These are phyloP conservation scores for Barnettozyma sucrosica DNA, from an alignment of 805 yeast genomes.

Conservation along the genomic window DNA sequence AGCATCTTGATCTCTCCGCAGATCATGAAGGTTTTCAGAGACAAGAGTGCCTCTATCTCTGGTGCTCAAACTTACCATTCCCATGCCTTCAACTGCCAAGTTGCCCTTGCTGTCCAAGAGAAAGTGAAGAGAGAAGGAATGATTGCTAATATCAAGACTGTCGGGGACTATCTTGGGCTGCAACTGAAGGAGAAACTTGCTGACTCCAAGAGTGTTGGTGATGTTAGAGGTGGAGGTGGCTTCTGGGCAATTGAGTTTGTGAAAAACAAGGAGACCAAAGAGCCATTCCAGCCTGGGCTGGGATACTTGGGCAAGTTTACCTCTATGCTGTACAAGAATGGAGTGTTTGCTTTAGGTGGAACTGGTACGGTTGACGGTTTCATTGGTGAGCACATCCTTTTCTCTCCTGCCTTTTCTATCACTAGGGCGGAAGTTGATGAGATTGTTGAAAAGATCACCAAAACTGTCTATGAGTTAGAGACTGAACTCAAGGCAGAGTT, in stretches of 20 bases:
- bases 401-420: slow-evolving; percentile 41
- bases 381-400: slow-evolving; percentile 40
- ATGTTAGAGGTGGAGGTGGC: slow-evolving; percentile 49
- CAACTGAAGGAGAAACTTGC: slow-evolving; percentile 28
- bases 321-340: slow-evolving; percentile 33
- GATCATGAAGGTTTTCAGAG: slow-evolving; percentile 31
- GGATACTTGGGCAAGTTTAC: slow-evolving; percentile 29
- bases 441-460: slow-evolving; percentile 27
- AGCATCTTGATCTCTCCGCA: slow-evolving; percentile 35
- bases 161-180: slow-evolving; percentile 40
- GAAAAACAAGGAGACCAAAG: slow-evolving; percentile 40
- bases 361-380: slow-evolving; percentile 35
- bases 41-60: slow-evolving; percentile 24
- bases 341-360: slow-evolving; percentile 37
- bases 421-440: slow-evolving; percentile 33
- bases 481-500: slow-evolving; percentile 8
- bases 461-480: slow-evolving; percentile 20
- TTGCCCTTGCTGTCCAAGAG: slow-evolving; percentile 40
- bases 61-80: slow-evolving; percentile 48
- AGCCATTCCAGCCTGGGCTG: slow-evolving; percentile 33
- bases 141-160: slow-evolving; percentile 35
- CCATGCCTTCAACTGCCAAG: slow-evolving; percentile 41
- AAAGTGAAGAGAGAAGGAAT: slow-evolving; percentile 32
- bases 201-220: slow-evolving; percentile 36
- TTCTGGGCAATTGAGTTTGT: slow-evolving; percentile 52